These are phyloP conservation scores for Primulina huaijiensis DNA, from an alignment of 257 asterid genomes.

Conservation along the genomic window DNA sequence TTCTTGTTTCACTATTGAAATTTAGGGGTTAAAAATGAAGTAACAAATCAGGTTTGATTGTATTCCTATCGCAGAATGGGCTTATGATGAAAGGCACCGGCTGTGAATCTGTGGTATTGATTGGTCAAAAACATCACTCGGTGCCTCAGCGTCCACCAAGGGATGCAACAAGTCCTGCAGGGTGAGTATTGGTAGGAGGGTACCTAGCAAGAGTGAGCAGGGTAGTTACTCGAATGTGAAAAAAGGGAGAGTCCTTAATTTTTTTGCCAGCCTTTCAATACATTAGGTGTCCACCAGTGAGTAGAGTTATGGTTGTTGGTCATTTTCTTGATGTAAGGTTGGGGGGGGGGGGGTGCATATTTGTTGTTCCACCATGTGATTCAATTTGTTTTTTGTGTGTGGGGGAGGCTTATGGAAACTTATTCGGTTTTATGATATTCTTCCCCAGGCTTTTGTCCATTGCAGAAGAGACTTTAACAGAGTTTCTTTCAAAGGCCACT, in stretches of 20 bases:
- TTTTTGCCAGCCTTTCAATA: too few relatives aligned
- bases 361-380: constrained; percentile 10
- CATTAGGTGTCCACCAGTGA: too few relatives aligned
- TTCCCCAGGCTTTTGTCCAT: constrained; percentile 78
- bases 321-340: too few relatives aligned
- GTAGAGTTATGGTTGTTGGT: too few relatives aligned
- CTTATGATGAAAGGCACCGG: constrained; percentile 74
- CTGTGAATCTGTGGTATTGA: constrained; percentile 84
- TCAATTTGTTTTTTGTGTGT: constrained; percentile 38
- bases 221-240: too few relatives aligned
- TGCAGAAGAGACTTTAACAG: constrained; percentile 96
- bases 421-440: constrained; percentile 33
- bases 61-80: constrained; percentile 39
- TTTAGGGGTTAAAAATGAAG: background rate
- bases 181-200: constrained; percentile 41
- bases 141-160: constrained; percentile 87
- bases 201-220: too few relatives aligned
- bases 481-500: constrained; percentile 96
- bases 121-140: constrained; percentile 74
- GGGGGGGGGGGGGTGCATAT: too few relatives aligned
- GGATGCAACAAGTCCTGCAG: constrained; percentile 95
- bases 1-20: background rate
- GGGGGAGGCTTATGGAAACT: constrained; percentile 32
- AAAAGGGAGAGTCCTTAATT: too few relatives aligned
- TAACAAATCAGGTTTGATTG: constrained; percentile 1